Evolutionary conservation across 2,329 filamentous ascomycete genomes (phyloP), one percentile per base, ranked within the genome.

Genomic region (Phialemoniopsis sp.): DNA sequence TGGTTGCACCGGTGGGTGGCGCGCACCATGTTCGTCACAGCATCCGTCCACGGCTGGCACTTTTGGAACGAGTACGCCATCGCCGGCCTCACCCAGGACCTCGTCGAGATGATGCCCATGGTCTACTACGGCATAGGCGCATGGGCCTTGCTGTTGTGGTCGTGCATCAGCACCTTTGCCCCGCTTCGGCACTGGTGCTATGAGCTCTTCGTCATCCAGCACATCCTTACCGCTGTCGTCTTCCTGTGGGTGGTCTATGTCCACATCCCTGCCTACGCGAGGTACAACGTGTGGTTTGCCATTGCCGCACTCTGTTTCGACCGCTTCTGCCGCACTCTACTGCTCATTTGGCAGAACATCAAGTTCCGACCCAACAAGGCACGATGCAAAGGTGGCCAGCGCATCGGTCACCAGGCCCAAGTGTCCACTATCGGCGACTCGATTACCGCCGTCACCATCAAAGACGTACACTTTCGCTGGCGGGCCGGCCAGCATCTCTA

Each of bases 1-100:
- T 87, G 83, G 83, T 60, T 87, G 38, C 84, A 88, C 51, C 73
- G 84, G 44, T 88, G 84, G 83, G 76, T 82, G 9, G 80, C 78
- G 4, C 73, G 84, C 42, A 83, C 80, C 40, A 76, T 87, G 63
- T 73, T 87, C 29, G 62, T 87, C 13, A 85, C 80, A 0, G 78
- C 77, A 2, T 80, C 81, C 1, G 70, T 87, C 4, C 84, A 88
- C 50, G 82, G 85, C 43, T 84, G 78, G 49, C 78, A 84, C 56
- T 87, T 86, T 56, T 81, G 80, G 60, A 64, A 66, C 3, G 73
- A 82, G 52, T 87, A 82, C 79, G 70, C 71, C 18, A 64, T 65
- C 10, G 71, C 77, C 39, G 74, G 77, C 42, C 78, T 83, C 42
- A 68, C 85, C 21, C 59, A 73, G 31, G 60, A 68, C 15, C 76